Base-by-base conservation (phyloP, 1,139 yeast genomes). In the Kurtzmaniella natalensis region DNA sequence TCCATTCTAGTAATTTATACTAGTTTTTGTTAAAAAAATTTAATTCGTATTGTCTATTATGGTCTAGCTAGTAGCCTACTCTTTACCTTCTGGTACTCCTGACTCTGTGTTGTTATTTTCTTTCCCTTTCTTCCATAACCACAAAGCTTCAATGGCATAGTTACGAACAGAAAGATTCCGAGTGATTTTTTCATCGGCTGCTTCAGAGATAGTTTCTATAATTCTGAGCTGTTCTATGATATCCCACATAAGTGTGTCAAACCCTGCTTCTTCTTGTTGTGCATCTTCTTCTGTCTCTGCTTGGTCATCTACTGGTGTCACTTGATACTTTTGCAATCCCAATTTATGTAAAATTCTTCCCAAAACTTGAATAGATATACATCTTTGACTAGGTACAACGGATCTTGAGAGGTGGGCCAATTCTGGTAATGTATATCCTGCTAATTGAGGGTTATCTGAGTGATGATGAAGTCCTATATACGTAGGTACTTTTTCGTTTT, bases 381-480 rank as follows among this genome's bases (percentile, higher is more conserved):
- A 77, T 35, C 97, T 67, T 57, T 92, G 99, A 0, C 94, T 79
- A 1, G 95, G 78, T 36, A 83, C 76, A 1, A 83, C 76, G 1
- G 96, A 86, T 43, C 96, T 67, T 3, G 89, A 65, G 35, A 87
- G 70, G 47, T 83, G 94, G 0, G 84, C 83, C 34, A 92, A 66
- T 52, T 92, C 99, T 1, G 76, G 67, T 17, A 92, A 56, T 0
- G 97, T 88, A 55, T 92, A 92, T 0, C 99, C 99, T 0, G 98
- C 95, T 37, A 89, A 68, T 30, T 81, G 79, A 0, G 97, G 96
- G 36, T 81, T 78, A 17, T 83, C 87, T 0, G 96, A 75, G 55
- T 92, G 99, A 53, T 92, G 97, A 49, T 88, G 96, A 17, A 92
- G 70, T 0, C 96, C 99, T 33, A 76, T 57, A 30, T 72, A 66